Evolutionary conservation across 352 stramenopile genomes (phyloP).

Genomic region (Globisporangium mamillatum): DNA sequence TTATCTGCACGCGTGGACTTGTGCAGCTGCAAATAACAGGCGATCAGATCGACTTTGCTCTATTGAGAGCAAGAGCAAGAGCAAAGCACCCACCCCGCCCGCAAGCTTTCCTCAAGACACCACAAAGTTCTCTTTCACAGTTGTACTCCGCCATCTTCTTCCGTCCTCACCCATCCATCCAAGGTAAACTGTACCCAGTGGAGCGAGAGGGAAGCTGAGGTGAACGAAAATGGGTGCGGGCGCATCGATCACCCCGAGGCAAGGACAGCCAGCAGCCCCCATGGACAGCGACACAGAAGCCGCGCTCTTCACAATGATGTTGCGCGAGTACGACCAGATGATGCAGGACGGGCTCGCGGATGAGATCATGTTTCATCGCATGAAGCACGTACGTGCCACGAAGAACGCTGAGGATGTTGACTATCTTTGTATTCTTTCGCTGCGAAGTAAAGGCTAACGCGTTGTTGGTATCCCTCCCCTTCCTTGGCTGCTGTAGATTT

Average conservation of each 20-base stretch:
- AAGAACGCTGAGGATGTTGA: background rate
- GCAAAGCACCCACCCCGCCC: background rate
- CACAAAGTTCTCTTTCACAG: background rate
- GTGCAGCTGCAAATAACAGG: constrained; percentile 3
- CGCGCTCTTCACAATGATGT: constrained; percentile 52
- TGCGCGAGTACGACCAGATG: constrained; percentile 69
- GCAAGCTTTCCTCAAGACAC: background rate
- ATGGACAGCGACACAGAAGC: constrained; percentile 31
- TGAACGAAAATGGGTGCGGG: constrained; percentile 35
- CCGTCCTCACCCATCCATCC: background rate
- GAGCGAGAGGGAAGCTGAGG: background rate
- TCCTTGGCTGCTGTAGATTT: constrained; percentile 26
- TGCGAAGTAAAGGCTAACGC: background rate
- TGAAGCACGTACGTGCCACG: constrained; percentile 51
- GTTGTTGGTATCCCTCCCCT: background rate
- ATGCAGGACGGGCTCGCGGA: constrained; percentile 43
- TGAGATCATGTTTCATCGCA: constrained; percentile 73
- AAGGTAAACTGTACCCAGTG: background rate
- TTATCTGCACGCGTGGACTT: background rate
- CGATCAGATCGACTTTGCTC: constrained; percentile 1
- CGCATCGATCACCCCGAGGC: constrained; percentile 30
- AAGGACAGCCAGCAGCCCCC: constrained; percentile 8
- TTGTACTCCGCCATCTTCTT: constrained; percentile 8
- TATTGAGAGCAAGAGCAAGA: background rate
- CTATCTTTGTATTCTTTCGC: background rate